Conservation (phyloP, 2,329 filamentous ascomycete genomes). For the Herpomyces periplanetae region DNA sequence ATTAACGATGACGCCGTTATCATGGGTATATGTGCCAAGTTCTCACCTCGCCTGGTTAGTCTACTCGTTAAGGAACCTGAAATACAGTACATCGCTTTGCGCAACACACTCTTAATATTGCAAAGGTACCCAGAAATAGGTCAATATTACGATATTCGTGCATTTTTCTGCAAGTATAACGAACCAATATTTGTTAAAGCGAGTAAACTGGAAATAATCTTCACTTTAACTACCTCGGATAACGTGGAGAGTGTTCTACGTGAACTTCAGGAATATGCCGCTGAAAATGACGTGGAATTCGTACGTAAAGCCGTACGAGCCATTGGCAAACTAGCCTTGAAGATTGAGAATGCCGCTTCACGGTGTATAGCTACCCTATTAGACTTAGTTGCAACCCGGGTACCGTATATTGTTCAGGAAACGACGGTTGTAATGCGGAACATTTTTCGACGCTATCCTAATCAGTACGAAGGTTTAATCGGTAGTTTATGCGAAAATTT, state of each 20-base stretch:
- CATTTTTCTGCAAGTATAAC: constrained; percentile 99
- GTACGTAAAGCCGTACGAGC: constrained; percentile 87
- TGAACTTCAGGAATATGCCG: constrained; percentile 70
- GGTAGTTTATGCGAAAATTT: constrained; percentile 77
- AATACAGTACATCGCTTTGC: constrained; percentile 79
- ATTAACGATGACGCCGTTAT: constrained; percentile 70
- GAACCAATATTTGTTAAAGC: constrained; percentile 98
- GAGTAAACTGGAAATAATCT: constrained; percentile 88
- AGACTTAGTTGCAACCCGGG: constrained; percentile 80
- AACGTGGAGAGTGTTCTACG: constrained; percentile 87
- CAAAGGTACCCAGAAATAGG: constrained; percentile 72
- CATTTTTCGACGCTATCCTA: constrained; percentile 95
- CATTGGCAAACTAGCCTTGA: constrained; percentile 90
- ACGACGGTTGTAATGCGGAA: constrained; percentile 94
- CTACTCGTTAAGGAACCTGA: constrained; percentile 80
- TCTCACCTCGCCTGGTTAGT: constrained; percentile 77
- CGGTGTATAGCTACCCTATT: constrained; percentile 71
- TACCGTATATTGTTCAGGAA: constrained; percentile 94
- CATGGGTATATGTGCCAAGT: constrained; percentile 46
- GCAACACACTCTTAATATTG: constrained; percentile 71
- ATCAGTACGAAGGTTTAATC: constrained; percentile 94
- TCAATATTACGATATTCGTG: constrained; percentile 76
- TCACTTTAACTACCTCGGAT: constrained; percentile 80
- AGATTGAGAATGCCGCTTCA: constrained; percentile 71
- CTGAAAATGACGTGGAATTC: constrained; percentile 93